Evolutionary conservation across 257 asterid genomes (phyloP).

Genomic region (Lantana camara): DNA sequence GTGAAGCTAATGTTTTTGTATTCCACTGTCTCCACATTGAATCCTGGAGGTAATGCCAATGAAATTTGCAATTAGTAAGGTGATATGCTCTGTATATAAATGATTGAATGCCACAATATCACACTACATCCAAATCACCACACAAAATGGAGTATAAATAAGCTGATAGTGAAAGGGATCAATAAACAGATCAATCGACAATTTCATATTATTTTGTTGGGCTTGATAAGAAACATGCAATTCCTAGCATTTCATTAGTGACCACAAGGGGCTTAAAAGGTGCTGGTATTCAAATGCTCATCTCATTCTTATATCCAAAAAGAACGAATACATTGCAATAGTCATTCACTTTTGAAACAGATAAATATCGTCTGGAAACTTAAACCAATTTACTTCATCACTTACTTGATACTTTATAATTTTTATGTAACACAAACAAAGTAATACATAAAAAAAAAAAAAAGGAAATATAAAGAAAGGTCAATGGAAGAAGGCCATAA

Average conservation of each 20-base stretch:
- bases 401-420: not conserved
- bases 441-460: too few relatives aligned
- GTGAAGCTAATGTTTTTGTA: conserved; percentile 33
- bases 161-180: too few relatives aligned
- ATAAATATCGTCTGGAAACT: not conserved
- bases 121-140: not conserved
- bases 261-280: too few relatives aligned
- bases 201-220: too few relatives aligned
- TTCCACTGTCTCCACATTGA: conserved; percentile 34
- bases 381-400: not conserved
- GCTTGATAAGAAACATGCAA: too few relatives aligned
- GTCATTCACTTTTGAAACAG: not conserved
- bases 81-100: not conserved
- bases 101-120: not conserved
- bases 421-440: not conserved
- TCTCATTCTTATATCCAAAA: too few relatives aligned
- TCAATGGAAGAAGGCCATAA: not conserved
- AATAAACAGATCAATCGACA: too few relatives aligned
- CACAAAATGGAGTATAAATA: not conserved
- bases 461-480: not conserved
- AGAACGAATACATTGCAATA: too few relatives aligned
- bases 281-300: too few relatives aligned
- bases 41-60: conserved; percentile 23
- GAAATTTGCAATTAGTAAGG: conserved; percentile 1
- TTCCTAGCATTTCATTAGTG: too few relatives aligned